Evolutionary conservation across 371 early-diverging fungal genomes (phyloP).

Genomic region (Nosema muscidifuracis): DNA sequence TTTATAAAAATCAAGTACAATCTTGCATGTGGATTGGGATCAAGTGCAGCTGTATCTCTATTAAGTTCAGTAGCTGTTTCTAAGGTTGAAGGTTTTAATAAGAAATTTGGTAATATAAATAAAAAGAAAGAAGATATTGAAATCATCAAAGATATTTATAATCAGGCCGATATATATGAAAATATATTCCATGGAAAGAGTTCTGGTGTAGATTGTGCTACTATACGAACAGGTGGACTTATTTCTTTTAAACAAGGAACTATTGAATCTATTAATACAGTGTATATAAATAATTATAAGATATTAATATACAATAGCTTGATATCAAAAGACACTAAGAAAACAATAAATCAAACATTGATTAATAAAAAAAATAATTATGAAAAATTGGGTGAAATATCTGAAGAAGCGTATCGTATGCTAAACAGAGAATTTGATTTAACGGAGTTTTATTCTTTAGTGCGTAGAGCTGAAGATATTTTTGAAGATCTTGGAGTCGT

Average conservation of each 20-base stretch:
- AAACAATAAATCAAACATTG: not conserved
- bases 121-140: too few species aligned
- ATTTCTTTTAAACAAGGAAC: conserved; percentile 26
- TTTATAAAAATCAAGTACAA: not conserved
- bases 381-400: conserved; percentile 22
- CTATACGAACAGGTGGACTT: conserved; percentile 17
- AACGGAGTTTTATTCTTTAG: conserved; percentile 21
- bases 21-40: conserved; percentile 41
- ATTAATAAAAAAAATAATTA: conserved; percentile 15
- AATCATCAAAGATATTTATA: not conserved
- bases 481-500: conserved; percentile 25
- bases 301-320: conserved; percentile 35
- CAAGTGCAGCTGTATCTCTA: conserved; percentile 36
- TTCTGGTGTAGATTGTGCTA: conserved; percentile 38
- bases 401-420: conserved; percentile 26
- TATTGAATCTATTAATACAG: conserved; percentile 1
- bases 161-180: conserved; percentile 15
- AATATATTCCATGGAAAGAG: conserved; percentile 43
- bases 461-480: conserved; percentile 30
- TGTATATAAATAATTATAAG: conserved; percentile 19
- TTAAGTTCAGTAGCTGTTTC: conserved; percentile 11
- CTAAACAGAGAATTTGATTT: conserved; percentile 19
- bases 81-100: too few species aligned
- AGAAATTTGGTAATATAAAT: too few species aligned
- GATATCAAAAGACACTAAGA: conserved; percentile 16